Evolutionary conservation across 2,329 filamentous ascomycete genomes (phyloP).

Genomic region (Fusarium continuum): DNA sequence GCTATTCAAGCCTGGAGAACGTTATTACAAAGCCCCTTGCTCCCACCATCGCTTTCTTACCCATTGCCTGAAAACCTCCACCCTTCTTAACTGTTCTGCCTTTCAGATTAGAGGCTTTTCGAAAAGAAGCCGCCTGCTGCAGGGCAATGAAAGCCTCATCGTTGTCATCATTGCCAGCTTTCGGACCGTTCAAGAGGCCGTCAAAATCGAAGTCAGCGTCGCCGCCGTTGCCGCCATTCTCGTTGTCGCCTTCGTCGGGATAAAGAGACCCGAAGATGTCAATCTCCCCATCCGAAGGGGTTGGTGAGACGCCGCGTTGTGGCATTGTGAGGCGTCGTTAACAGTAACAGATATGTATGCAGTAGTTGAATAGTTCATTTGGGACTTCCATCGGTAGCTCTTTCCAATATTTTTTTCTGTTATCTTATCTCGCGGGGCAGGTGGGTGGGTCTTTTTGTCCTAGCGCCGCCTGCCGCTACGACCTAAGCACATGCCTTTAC

Average conservation of each 20-base stretch:
- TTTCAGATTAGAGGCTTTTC: slow-evolving; percentile 84
- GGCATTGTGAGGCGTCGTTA: slow-evolving; percentile 63
- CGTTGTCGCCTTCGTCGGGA: slow-evolving; percentile 65
- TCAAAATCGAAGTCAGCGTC: slow-evolving; percentile 64
- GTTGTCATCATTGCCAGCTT: slow-evolving; percentile 63
- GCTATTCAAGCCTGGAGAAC: slow-evolving; percentile 72
- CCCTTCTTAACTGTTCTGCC: slow-evolving; percentile 91
- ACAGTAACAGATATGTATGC: slow-evolving; percentile 9
- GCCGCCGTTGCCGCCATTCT: slow-evolving; percentile 48
- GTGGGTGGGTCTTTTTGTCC: slow-evolving; percentile 34
- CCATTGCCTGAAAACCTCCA: slow-evolving; percentile 97
- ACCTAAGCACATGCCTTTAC: slow-evolving; percentile 15
- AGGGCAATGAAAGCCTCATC: slow-evolving; percentile 93
- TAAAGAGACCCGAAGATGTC: slow-evolving; percentile 87
- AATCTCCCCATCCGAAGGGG: slow-evolving; percentile 87
- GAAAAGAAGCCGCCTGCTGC: slow-evolving; percentile 85
- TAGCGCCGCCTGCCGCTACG: neutral
- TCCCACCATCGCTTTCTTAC: slow-evolving; percentile 50
- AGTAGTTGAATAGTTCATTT: slow-evolving; percentile 8
- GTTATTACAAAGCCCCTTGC: slow-evolving; percentile 21
- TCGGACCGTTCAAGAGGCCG: slow-evolving; percentile 66
- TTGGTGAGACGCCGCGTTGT: slow-evolving; percentile 79
- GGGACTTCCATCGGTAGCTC: slow-evolving; percentile 10
- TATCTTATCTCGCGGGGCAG: slow-evolving; percentile 54
- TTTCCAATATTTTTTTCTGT: slow-evolving; percentile 49